Evolutionary conservation across 2,329 filamentous ascomycete species (phyloP), one percentile per base, ranked within the genome.

Genomic region (Beauveria asiatica): DNA sequence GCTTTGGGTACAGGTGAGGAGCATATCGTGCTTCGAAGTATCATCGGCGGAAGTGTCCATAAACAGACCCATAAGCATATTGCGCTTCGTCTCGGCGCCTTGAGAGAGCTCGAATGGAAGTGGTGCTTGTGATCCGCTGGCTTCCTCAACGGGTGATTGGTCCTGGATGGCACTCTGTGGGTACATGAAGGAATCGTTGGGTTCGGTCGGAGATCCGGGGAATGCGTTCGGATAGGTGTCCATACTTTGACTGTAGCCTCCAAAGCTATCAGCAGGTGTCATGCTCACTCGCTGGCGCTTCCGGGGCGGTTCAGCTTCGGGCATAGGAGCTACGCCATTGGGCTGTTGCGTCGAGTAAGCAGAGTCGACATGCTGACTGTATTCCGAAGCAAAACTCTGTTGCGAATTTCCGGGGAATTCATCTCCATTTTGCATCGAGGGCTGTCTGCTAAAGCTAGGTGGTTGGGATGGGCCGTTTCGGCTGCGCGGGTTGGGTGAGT

Each of bases 31-130:
- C 60, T 87, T 86, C 1, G 85, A 82, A 64, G 79, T 87, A 64
- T 95, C 89, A 8, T 84, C 85, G 11, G 85, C 80, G 7, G 83
- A 80, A 57, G 87, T 80, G 64, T 94, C 88, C 67, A 92, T 83
- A 69, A 96, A 94, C 8, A 97, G 79, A 25, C 87, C 87, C 79
- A 95, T 89, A 25, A 96, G 80, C 64, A 91, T 79, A 65, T 87
- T 87, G 64, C 92, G 89, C 72, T 93, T 96, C 65, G 87, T 83
- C 64, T 95, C 89, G 6, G 87, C 83, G 50, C 89, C 83, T 16
- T 87, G 75, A 7, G 81, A 83, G 63, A 79, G 73, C 45, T 85
- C 81, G 59, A 78, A 82, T 0, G 83, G 80, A 6, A 93, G 74
- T 1, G 90, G 89, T 10, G 82, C 79, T 3, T 90, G 74, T 1